A percentile compares a stretch with the other conserved stretches of the same genome.
phyloP scores from a whole-genome alignment of 768 basidiomycete species.

The Phylloporus arenicola region DNA sequence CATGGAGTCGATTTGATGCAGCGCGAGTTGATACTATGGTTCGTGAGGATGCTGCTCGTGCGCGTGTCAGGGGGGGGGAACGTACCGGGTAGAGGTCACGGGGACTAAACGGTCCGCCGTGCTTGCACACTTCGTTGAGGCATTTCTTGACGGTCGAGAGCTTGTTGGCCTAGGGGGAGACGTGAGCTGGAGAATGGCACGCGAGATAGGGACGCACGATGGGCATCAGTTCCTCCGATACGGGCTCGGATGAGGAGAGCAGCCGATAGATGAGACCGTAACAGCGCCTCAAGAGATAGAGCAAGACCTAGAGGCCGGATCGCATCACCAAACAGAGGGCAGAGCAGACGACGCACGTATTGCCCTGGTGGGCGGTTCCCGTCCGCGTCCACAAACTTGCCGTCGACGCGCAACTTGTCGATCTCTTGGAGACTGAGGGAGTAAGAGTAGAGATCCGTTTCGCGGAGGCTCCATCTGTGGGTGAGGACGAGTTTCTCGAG shows the following conservation, averaged over 20 bases:
- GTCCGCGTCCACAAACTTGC: constrained; percentile 93
- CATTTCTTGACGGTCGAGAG: constrained; percentile 95
- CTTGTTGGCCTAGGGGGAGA: constrained; percentile 74
- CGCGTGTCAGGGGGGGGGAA: constrained; percentile 7
- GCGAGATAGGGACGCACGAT: constrained; percentile 48
- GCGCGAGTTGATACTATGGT: constrained; percentile 80
- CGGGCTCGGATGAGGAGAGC: constrained; percentile 92
- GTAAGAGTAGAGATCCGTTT: constrained; percentile 93
- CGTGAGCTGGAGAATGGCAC: neutral
- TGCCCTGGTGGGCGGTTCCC: constrained; percentile 90
- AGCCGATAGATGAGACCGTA: constrained; percentile 93
- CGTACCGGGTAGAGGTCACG: constrained; percentile 90
- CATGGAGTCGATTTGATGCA: constrained; percentile 92
- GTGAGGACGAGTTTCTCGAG: constrained; percentile 90
- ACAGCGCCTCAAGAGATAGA: constrained; percentile 91
- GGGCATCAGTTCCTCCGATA: constrained; percentile 97
- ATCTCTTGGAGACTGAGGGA: constrained; percentile 91
- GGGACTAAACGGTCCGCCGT: constrained; percentile 88
- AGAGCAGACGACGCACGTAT: constrained; percentile 57
- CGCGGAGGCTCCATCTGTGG: constrained; percentile 93
- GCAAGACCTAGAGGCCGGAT: constrained; percentile 56
- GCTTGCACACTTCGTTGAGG: constrained; percentile 91
- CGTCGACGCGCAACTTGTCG: constrained; percentile 94
- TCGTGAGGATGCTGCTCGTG: constrained; percentile 1
- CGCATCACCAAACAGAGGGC: neutral